Evolutionary conservation across 192 early-diverging fungal genomes (phyloP).

Genomic region (Cladochytrium replicatum): DNA sequence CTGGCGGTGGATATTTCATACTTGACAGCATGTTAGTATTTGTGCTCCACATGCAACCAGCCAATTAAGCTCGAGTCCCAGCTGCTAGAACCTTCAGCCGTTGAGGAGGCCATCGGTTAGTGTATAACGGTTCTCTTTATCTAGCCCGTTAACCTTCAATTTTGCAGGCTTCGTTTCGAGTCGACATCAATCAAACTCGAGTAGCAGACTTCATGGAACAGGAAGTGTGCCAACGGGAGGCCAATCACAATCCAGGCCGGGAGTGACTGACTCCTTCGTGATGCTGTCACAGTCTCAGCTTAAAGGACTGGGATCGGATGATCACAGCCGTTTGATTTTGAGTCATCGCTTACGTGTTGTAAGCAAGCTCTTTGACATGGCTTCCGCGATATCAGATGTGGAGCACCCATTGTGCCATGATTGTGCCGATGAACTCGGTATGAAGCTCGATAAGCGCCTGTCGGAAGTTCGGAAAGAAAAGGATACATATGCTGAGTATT

Average conservation of each 20-base stretch:
- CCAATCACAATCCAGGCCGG: slow-evolving; percentile 39
- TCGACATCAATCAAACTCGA: slow-evolving; percentile 13
- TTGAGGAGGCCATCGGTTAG: slow-evolving; percentile 46
- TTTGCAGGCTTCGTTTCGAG: slow-evolving; percentile 5
- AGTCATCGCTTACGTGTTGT: slow-evolving; percentile 8
- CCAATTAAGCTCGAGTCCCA: slow-evolving; percentile 55
- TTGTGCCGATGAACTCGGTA: slow-evolving; percentile 71
- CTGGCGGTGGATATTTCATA: too few relatives aligned
- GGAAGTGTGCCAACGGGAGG: slow-evolving; percentile 8
- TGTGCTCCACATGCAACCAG: slow-evolving; percentile 57
- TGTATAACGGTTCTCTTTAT: slow-evolving; percentile 4
- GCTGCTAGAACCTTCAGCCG: slow-evolving; percentile 35
- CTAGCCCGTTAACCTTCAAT: slow-evolving; percentile 13
- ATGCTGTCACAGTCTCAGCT: neutral
- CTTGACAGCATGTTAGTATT: too few relatives aligned
- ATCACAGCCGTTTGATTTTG: neutral
- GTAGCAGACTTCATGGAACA: neutral
- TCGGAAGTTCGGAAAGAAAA: slow-evolving; percentile 59
- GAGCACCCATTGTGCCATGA: slow-evolving; percentile 84
- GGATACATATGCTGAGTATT: slow-evolving; percentile 66
- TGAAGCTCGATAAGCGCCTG: slow-evolving; percentile 58
- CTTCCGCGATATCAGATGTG: slow-evolving; percentile 62
- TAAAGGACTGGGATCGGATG: neutral
- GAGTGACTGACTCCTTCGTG: slow-evolving; percentile 14
- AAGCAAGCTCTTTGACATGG: slow-evolving; percentile 64